Evolutionary conservation across 2,329 filamentous ascomycete genomes (phyloP).

Genomic region (Neodidymelliopsis sp.): DNA sequence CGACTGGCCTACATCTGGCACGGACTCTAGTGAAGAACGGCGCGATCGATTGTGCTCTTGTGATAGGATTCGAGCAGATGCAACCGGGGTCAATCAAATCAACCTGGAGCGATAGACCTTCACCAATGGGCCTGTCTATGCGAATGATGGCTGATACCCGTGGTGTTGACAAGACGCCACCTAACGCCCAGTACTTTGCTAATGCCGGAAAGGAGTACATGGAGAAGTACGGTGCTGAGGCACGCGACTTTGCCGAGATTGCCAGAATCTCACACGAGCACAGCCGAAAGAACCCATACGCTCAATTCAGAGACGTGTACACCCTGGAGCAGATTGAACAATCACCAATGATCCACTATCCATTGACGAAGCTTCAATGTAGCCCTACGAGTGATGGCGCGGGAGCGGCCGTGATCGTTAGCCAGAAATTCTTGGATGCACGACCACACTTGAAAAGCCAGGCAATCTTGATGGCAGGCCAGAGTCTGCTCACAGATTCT

Average conservation of each 20-base stretch:
- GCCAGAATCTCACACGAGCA: conserved; percentile 90
- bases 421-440: conserved; percentile 83
- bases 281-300: conserved; percentile 89
- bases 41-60: conserved; percentile 83
- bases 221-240: conserved; percentile 86
- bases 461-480: conserved; percentile 85
- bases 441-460: conserved; percentile 80
- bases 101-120: conserved; percentile 82
- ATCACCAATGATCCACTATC: conserved; percentile 78
- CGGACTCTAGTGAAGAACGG: conserved; percentile 79
- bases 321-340: conserved; percentile 81
- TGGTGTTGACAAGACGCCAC: conserved; percentile 79
- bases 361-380: conserved; percentile 94
- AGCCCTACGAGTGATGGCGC: conserved; percentile 93
- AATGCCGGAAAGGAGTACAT: conserved; percentile 94
- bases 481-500: conserved; percentile 82
- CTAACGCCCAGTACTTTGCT: conserved; percentile 90
- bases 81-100: conserved; percentile 81
- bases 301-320: conserved; percentile 92
- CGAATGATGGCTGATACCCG: conserved; percentile 84
- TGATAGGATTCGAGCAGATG: conserved; percentile 98
- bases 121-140: conserved; percentile 74
- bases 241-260: conserved; percentile 92
- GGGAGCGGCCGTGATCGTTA: conserved; percentile 87
- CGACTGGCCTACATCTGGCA: conserved; percentile 83